Evolutionary conservation across 768 basidiomycete genomes (phyloP), one percentile per base, ranked within the genome.

Genomic region (Antrodiella citrinella): DNA sequence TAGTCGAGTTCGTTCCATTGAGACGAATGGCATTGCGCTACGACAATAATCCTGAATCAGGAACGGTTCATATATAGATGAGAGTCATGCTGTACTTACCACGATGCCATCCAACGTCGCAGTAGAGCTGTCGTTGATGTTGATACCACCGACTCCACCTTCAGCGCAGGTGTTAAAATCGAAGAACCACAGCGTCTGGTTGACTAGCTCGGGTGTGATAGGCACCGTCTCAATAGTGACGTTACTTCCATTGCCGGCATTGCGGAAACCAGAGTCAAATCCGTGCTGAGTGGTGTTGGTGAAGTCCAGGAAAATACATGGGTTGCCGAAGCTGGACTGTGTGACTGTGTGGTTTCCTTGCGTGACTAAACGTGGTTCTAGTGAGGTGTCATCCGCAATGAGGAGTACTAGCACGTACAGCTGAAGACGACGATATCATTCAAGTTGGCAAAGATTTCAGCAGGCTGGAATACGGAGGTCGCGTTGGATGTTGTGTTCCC

Each of bases 81-180:
- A 40, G 45, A 20, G 18, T 48, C 0, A 20, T n/a, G n/a, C 26
- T 18, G 39, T 1, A 56, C 59, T 19, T 30, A 59, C 60, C 24
- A 65, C 62, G 57, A 81, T 80, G 19, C 67, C 71, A 21, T 59
- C 67, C 20, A 70, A 53, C 30, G 67, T 69, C 59, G 62, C 62
- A 5, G 56, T 62, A 21, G 67, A 67, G 43, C 66, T 71, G 39
- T 67, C 67, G 53, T 81, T 78, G 51, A 70, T 56, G 57, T 84
- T 83, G 57, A 84, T 77, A 9, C 65, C 81, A 38, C 81, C 82
- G 41, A 83, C 81, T 25, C 78, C 81, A 46, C 80, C 82, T 46
- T 69, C 53, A 2, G 67, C 71, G 61, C 82, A 84, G 4, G 73
- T 74, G 54, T 71, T 72, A 52, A 55, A 59, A 65, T 84, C 82